phyloP scores from a whole-genome alignment of 257 asterid genomes.

The Eucommia ulmoides region DNA sequence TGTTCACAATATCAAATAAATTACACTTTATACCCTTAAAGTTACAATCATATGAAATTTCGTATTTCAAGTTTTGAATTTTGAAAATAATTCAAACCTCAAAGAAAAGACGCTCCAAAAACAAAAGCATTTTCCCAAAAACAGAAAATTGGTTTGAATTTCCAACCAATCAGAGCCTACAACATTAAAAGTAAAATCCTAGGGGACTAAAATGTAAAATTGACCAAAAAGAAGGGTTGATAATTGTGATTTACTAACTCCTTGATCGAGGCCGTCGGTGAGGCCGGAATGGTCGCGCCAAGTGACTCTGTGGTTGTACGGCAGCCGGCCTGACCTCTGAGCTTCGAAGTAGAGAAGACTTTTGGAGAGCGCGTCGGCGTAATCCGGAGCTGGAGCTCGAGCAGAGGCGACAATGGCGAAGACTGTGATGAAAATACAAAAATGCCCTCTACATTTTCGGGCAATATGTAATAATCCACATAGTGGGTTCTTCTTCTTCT shows the following conservation, averaged over 20 bases:
- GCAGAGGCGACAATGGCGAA: constrained; percentile 3
- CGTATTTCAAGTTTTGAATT: too few species aligned
- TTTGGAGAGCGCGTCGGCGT: constrained; percentile 19
- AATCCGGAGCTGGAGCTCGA: constrained; percentile 10
- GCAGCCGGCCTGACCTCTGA: constrained; percentile 27
- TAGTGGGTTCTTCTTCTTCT: background rate
- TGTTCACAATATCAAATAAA: too few species aligned
- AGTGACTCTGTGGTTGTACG: constrained; percentile 21
- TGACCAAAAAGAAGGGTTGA: too few species aligned
- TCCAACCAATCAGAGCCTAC: background rate
- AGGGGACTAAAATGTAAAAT: too few species aligned
- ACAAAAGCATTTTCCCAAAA: background rate
- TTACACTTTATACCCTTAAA: too few species aligned
- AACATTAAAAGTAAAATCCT: too few species aligned
- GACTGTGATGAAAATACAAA: constrained; percentile 1
- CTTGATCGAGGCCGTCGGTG: constrained; percentile 27
- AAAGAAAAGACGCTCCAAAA: too few species aligned
- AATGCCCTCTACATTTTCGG: background rate
- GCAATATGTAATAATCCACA: background rate
- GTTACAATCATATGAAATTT: too few species aligned
- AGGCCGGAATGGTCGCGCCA: constrained; percentile 29
- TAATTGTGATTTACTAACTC: too few species aligned
- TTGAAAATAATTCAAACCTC: background rate
- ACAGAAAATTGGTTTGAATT: background rate
- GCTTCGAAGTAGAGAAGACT: constrained; percentile 23